Evolutionary conservation across 345 rosid genomes (phyloP).

Genomic region (Erodium maritimum): DNA sequence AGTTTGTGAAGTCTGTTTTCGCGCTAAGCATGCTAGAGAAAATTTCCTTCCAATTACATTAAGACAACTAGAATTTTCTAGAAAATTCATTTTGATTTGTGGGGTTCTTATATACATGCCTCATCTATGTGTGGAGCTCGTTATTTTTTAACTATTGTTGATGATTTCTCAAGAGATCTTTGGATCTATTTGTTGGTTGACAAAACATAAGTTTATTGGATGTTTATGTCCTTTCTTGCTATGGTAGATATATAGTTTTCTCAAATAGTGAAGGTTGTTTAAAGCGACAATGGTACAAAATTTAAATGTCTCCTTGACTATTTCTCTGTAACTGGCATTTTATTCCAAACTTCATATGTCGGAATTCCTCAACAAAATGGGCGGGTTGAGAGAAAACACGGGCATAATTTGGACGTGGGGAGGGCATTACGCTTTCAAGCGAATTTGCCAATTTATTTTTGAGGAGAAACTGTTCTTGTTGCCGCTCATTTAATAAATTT

Average conservation of each 20-base stretch:
- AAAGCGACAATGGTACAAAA: slow-evolving; percentile 3
- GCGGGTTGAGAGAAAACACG: neutral
- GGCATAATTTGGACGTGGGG: neutral
- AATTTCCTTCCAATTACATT: too few species aligned
- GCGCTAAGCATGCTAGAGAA: too few species aligned
- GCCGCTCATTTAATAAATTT: neutral
- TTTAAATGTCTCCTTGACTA: too few species aligned
- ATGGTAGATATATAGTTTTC: neutral
- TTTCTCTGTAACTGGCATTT: neutral
- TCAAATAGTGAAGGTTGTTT: neutral
- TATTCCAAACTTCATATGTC: slow-evolving; percentile 4
- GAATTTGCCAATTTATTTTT: neutral
- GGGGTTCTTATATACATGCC: slow-evolving; percentile 1
- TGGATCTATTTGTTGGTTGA: slow-evolving; percentile 5
- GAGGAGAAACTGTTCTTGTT: neutral
- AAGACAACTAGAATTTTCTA: too few species aligned
- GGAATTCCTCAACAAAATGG: neutral
- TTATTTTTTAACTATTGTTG: slow-evolving; percentile 7
- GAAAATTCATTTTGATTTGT: slow-evolving; percentile 12
- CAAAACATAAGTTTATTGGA: neutral
- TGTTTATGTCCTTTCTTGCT: neutral
- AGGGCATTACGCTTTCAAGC: too few species aligned
- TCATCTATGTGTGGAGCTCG: slow-evolving; percentile 4
- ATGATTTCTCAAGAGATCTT: slow-evolving; percentile 4
- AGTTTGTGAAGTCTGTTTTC: too few species aligned